phyloP scores from a whole-genome alignment of 495 filamentous ascomycete genomes.

The Penicillium turbatum region DNA sequence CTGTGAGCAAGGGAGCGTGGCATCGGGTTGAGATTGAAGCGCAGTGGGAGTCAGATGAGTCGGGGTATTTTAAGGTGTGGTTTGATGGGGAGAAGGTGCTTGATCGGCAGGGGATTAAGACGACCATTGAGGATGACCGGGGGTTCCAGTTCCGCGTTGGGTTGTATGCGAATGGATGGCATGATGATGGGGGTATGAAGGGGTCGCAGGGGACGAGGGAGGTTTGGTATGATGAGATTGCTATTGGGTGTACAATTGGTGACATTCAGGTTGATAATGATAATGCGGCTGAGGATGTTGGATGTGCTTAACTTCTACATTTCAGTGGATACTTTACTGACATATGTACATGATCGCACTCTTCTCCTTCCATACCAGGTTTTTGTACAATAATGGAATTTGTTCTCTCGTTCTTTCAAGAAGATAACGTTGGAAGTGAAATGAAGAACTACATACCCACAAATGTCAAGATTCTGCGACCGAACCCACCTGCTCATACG shows the following conservation, averaged over 20 bases:
- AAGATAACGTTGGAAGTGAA: no score
- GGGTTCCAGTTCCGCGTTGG: constrained; percentile 52
- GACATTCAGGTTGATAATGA: constrained; percentile 38
- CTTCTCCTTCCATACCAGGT: no score
- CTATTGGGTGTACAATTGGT: constrained; percentile 41
- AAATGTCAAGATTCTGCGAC: no score
- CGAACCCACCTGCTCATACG: no score
- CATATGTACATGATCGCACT: no score
- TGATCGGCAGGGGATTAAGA: constrained; percentile 38
- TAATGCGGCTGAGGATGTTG: no score
- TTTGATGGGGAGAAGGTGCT: constrained; percentile 48
- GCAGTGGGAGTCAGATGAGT: constrained; percentile 44
- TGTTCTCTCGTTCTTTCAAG: no score
- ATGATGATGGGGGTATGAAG: constrained; percentile 40
- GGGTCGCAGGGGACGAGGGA: constrained; percentile 47
- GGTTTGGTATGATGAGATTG: constrained; percentile 54
- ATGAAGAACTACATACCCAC: no score
- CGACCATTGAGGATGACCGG: constrained; percentile 43
- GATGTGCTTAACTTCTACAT: no score
- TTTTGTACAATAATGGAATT: no score
- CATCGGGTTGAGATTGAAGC: constrained; percentile 48
- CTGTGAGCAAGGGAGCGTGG: constrained; percentile 46
- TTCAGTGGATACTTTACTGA: no score
- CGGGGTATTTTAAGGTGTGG: constrained; percentile 49
- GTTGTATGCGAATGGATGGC: constrained; percentile 55